A percentile compares a stretch with the other conserved stretches of the same genome.
Conservation (phyloP, 2,329 filamentous ascomycete species). For the Ophiosphaerella korrae region DNA sequence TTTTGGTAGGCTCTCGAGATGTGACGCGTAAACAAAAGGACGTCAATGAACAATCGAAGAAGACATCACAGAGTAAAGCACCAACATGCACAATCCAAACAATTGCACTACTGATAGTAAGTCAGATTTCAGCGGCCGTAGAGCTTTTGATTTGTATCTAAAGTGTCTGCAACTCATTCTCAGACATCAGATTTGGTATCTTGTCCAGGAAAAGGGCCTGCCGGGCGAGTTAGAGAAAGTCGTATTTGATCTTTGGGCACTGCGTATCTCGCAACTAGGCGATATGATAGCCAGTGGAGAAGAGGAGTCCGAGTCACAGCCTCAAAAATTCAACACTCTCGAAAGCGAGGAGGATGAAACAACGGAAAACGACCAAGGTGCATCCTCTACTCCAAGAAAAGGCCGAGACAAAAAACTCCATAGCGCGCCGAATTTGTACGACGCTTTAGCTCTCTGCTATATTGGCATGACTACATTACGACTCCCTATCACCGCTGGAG, state of each 20-base stretch:
- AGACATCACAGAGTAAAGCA: constrained; percentile 16
- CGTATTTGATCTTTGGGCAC: constrained; percentile 82
- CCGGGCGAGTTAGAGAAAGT: constrained; percentile 77
- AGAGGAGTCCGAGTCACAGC: constrained; percentile 45
- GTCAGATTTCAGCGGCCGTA: constrained; percentile 65
- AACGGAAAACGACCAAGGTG: constrained; percentile 40
- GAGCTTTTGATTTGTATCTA: constrained; percentile 78
- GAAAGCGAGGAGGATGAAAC: constrained; percentile 51
- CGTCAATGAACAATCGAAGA: constrained; percentile 53
- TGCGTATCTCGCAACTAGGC: constrained; percentile 68
- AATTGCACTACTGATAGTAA: constrained; percentile 26
- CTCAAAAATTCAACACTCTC: constrained; percentile 64
- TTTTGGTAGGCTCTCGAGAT: constrained; percentile 63
- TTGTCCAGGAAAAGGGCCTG: constrained; percentile 70
- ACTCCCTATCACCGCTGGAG: constrained; percentile 75
- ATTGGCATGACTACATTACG: constrained; percentile 75
- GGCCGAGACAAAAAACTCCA: constrained; percentile 55
- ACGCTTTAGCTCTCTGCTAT: constrained; percentile 80
- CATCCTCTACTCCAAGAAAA: constrained; percentile 22
- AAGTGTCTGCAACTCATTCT: constrained; percentile 84
- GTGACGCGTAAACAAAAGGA: constrained; percentile 62
- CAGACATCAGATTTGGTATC: constrained; percentile 77
- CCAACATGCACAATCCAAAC: not conserved
- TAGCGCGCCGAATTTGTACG: constrained; percentile 68
- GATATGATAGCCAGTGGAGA: constrained; percentile 47